phyloP scores from a whole-genome alignment of 306 rosid genomes.

The Crotalaria pallida region DNA sequence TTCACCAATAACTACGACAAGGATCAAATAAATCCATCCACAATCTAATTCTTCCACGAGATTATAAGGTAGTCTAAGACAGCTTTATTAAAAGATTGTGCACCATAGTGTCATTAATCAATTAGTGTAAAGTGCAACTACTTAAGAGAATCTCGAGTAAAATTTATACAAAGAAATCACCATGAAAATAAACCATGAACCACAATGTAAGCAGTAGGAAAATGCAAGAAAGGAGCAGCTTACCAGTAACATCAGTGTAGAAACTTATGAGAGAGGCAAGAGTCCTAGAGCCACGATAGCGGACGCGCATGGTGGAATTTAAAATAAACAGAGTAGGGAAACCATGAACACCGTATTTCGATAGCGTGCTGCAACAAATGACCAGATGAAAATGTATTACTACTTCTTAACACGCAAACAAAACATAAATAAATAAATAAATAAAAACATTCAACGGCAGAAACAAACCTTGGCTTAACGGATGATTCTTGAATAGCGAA shows the following conservation, averaged over 20 bases:
- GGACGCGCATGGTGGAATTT: constrained; percentile 80
- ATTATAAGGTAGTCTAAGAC: background rate
- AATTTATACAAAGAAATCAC: background rate
- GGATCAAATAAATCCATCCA: background rate
- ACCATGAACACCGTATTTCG: constrained; percentile 95
- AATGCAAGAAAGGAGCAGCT: constrained; percentile 16
- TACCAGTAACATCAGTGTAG: constrained; percentile 82
- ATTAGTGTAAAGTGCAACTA: background rate
- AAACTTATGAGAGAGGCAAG: constrained; percentile 57
- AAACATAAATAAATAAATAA: too few species aligned
- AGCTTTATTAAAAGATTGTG: background rate
- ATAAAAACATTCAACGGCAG: background rate
- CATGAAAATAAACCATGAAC: background rate
- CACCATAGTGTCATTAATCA: background rate
- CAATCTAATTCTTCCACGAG: background rate
- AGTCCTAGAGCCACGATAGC: constrained; percentile 80
- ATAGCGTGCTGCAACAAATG: constrained; percentile 60
- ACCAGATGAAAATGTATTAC: background rate
- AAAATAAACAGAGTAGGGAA: constrained; percentile 86
- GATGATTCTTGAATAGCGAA: constrained; percentile 87
- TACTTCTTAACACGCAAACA: background rate
- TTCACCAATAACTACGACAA: background rate
- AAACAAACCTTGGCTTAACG: constrained; percentile 79
- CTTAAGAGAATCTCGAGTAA: background rate
- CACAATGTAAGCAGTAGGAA: background rate